Evolutionary conservation across 2,329 filamentous ascomycete species (phyloP).

Genomic region (Arthrobotrys pseudoclavata): DNA sequence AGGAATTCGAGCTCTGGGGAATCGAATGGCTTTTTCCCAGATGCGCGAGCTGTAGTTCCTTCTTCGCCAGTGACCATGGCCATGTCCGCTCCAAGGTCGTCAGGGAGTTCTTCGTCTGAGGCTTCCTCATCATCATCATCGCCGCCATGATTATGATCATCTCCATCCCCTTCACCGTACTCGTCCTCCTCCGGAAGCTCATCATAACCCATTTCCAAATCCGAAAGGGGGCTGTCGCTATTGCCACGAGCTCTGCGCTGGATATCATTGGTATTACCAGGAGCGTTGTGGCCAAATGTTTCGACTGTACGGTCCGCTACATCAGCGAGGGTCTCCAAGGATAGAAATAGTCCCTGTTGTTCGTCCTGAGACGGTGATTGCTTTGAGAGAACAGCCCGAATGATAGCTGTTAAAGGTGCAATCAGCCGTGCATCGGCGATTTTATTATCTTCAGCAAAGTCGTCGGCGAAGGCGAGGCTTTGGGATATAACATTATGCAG

Average conservation of each 20-base stretch:
- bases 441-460: conserved; percentile 20
- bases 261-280: conserved; percentile 64
- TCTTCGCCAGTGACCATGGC: conserved; percentile 73
- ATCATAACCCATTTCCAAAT: conserved; percentile 64
- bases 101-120: conserved; percentile 70
- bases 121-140: conserved; percentile 65
- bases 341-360: conserved; percentile 50
- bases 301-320: conserved; percentile 30
- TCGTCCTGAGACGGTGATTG: conserved; percentile 38
- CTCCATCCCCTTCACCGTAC: conserved; percentile 64
- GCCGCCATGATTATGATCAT: conserved; percentile 59
- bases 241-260: conserved; percentile 64
- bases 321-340: conserved; percentile 44
- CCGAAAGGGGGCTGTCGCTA: conserved; percentile 62
- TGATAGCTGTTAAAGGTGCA: conserved; percentile 30
- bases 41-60: conserved; percentile 63
- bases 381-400: conserved; percentile 28
- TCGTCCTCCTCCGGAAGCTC: conserved; percentile 62
- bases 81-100: conserved; percentile 76
- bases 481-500: conserved; percentile 44
- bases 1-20: conserved; percentile 69
- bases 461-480: not conserved
- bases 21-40: conserved; percentile 34
- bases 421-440: conserved; percentile 32
- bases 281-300: conserved; percentile 39